Conservation (phyloP, 495 filamentous ascomycete species). For the Penicillium argentinense region DNA sequence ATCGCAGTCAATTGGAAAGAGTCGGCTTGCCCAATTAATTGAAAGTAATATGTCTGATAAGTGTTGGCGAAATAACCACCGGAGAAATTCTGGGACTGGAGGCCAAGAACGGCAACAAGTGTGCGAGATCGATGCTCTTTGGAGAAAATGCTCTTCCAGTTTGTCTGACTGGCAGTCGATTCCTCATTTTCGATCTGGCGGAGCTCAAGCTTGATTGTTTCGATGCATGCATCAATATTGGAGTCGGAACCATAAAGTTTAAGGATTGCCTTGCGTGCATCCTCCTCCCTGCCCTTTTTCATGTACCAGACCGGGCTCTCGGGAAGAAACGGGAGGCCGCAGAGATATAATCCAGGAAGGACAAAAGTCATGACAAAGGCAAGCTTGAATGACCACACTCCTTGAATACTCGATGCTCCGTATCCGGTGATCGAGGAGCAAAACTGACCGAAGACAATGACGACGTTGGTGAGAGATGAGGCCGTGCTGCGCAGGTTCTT, state of each 20-base stretch:
- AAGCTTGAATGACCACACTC: slow-evolving; percentile 13
- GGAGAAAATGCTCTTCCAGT: slow-evolving; percentile 16
- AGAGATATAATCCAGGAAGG: slow-evolving; percentile 12
- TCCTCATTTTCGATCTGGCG: slow-evolving; percentile 6
- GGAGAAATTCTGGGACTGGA: slow-evolving; percentile 14
- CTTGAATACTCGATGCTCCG: slow-evolving; percentile 7
- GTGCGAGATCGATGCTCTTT: slow-evolving; percentile 16
- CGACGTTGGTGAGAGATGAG: slow-evolving; percentile 14
- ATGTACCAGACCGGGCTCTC: slow-evolving; percentile 16
- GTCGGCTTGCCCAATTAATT: slow-evolving; percentile 12
- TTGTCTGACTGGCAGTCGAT: slow-evolving; percentile 8
- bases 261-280: slow-evolving; percentile 11
- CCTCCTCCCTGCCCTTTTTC: slow-evolving; percentile 12
- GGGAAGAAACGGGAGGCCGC: slow-evolving; percentile 15
- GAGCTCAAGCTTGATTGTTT: slow-evolving; percentile 11
- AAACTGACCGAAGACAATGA: slow-evolving; percentile 15
- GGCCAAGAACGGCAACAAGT: slow-evolving; percentile 13
- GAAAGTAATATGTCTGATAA: slow-evolving; percentile 17
- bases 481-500: slow-evolving; percentile 9
- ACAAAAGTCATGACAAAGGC: slow-evolving; percentile 16
- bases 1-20: slow-evolving; percentile 16
- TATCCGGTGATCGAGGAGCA: slow-evolving; percentile 13
- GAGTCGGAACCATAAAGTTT: slow-evolving; percentile 5
- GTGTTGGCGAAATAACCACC: slow-evolving; percentile 17
- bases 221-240: slow-evolving; percentile 7